Evolutionary conservation across 176 grass and related monocot species (phyloP).

Genomic region (Eragrostis curvula): DNA sequence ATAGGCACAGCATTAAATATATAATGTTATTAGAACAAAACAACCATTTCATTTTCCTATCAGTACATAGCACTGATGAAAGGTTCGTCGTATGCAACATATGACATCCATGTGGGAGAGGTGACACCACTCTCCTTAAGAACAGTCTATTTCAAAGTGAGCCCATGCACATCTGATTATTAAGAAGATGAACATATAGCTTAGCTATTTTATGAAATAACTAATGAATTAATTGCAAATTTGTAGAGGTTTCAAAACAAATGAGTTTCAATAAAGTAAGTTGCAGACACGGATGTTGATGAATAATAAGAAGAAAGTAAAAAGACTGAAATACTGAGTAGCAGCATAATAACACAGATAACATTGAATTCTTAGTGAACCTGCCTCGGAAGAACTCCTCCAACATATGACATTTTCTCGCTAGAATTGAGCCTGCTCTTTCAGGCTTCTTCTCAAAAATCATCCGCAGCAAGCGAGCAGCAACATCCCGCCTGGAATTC

Average conservation of each 20-base stretch:
- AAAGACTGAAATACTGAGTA: background rate
- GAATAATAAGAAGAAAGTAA: conserved; percentile 1
- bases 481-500: conserved; percentile 56
- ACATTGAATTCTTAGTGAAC: background rate
- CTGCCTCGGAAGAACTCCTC: conserved; percentile 87
- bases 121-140: background rate
- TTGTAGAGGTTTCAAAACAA: background rate
- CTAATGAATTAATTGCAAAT: background rate
- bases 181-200: background rate
- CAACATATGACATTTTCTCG: conserved; percentile 59
- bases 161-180: background rate
- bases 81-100: background rate
- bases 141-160: background rate
- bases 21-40: background rate
- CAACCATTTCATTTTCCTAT: conserved; percentile 10
- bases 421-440: conserved; percentile 60
- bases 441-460: conserved; percentile 75
- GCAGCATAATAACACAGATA: conserved; percentile 25
- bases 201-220: background rate
- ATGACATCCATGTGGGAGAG: background rate
- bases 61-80: background rate
- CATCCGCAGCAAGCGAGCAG: conserved; percentile 69
- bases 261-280: conserved; percentile 19
- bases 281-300: background rate
- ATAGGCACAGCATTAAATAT: background rate